Base-by-base conservation (phyloP, 169 alveolate species). In the Plasmodium gallinaceum region DNA sequence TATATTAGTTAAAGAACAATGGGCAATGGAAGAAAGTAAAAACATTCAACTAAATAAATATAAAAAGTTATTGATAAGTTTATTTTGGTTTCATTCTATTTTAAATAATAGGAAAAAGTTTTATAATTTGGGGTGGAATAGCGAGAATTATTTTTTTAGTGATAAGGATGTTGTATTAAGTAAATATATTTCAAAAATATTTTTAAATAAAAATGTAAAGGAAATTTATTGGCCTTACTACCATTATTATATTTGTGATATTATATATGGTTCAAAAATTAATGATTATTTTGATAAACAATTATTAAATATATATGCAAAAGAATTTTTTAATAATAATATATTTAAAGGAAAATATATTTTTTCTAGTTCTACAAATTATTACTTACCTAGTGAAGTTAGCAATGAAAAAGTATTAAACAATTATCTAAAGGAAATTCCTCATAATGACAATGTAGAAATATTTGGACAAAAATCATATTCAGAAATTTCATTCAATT, bases 71-170 rank as follows among this genome's bases (percentile, higher is more conserved):
- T 74, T 97, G 43, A 95, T 95, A 76, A 95, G 97, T 42, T 95
- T 97, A 51, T 96, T 97, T 73, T 97, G 98, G 97, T 97, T 96
- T 97, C 99, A 97, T 91, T 86, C 92, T 8, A 71, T 86, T 5
- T 94, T 96, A 8, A 96, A 95, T 80, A 98, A 96, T 88, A 93
- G 98, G 66, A 97, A 97, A 92, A 96, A 96, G 76, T 97, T 96
- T 93, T 96, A 97, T 71, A 93, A 96, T 62, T 88, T 97, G 7
- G 99, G 99, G 24, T 97, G 98, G 98, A 96, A 96, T 92, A 45
- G 61, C 51, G 98, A 95, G 20, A 90, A 94, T 73, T 97, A 97
- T 86, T 97, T 96, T 52, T 97, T 97, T 92, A 96, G 96, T 66
- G 97, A 97, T 87, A 95, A 97, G 48, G 99, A 97, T 60, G 52